These are phyloP conservation scores for Leptographium wingfieldii DNA, from an alignment of 2,329 filamentous ascomycete species.

Conservation along the genomic window DNA sequence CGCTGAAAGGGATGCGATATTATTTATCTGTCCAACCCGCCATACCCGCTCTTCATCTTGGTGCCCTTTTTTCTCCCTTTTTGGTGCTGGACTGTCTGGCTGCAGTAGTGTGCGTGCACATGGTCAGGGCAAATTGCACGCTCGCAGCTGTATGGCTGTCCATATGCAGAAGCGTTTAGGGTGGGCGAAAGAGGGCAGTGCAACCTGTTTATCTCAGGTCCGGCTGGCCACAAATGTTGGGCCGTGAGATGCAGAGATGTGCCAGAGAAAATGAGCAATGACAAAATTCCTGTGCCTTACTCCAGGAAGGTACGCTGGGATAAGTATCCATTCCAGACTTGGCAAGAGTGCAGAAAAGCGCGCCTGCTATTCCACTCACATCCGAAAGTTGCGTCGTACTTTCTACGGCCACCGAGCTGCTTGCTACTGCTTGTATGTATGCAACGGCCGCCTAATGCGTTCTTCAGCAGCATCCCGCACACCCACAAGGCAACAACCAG, in stretches of 20 bases:
- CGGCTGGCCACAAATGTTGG: not conserved
- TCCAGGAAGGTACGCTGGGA: not conserved
- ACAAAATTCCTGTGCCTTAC: not conserved
- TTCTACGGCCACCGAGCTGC: too few relatives aligned
- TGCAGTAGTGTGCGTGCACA: not conserved
- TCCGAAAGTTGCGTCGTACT: too few relatives aligned
- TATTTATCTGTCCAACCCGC: not conserved
- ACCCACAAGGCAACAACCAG: too few relatives aligned
- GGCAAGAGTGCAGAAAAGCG: not conserved
- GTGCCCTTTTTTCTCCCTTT: not conserved
- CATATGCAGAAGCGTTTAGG: not conserved
- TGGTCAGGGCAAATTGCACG: too few relatives aligned
- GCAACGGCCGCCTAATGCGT: too few relatives aligned
- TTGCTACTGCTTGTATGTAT: too few relatives aligned
- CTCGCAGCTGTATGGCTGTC: not conserved
- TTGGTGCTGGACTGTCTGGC: not conserved
- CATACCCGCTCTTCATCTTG: not conserved
- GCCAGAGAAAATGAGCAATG: not conserved
- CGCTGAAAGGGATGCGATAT: not conserved
- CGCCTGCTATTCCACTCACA: not conserved
- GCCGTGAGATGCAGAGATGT: not conserved
- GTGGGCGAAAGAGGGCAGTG: not conserved
- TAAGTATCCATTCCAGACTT: not conserved
- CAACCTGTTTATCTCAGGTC: not conserved
- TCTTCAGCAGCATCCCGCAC: too few relatives aligned